phyloP scores from a whole-genome alignment of 2,329 filamentous ascomycete genomes.

The Monosporascus sp. region DNA sequence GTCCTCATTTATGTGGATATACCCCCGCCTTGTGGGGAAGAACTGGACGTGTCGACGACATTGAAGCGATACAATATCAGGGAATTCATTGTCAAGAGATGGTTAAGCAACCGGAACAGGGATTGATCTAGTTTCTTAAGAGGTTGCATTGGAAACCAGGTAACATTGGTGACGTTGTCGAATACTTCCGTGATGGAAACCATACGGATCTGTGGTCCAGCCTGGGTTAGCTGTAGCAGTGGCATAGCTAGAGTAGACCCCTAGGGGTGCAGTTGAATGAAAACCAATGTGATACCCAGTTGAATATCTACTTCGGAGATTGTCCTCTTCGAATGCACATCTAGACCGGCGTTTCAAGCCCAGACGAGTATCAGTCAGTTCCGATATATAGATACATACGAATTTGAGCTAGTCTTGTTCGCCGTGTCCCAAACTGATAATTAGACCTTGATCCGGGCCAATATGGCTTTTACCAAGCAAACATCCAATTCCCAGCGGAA shows the following conservation, averaged over 20 bases:
- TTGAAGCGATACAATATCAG: conserved; percentile 69
- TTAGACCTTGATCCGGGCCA: too few relatives aligned
- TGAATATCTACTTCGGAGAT: not conserved
- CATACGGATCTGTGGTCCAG: not conserved
- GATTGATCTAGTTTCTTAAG: conserved; percentile 8
- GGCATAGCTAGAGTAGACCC: too few relatives aligned
- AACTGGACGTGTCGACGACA: conserved; percentile 55
- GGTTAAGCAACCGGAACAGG: conserved; percentile 74
- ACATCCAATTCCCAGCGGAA: too few relatives aligned
- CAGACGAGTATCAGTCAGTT: too few relatives aligned
- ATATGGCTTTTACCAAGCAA: too few relatives aligned
- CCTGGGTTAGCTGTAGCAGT: not conserved
- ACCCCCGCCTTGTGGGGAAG: conserved; percentile 57
- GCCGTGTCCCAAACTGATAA: too few relatives aligned
- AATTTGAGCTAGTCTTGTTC: too few relatives aligned
- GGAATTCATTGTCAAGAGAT: conserved; percentile 77
- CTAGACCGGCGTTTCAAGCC: too few relatives aligned
- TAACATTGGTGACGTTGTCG: conserved; percentile 11
- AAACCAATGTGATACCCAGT: not conserved
- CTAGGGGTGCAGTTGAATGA: not conserved
- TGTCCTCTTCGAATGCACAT: too few relatives aligned
- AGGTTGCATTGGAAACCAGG: not conserved
- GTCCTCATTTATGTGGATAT: conserved; percentile 90
- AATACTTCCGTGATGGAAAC: not conserved
- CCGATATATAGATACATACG: too few relatives aligned